Base-by-base conservation (phyloP, 2,329 filamentous ascomycete species). In the Cladosporium cucumerinum region DNA sequence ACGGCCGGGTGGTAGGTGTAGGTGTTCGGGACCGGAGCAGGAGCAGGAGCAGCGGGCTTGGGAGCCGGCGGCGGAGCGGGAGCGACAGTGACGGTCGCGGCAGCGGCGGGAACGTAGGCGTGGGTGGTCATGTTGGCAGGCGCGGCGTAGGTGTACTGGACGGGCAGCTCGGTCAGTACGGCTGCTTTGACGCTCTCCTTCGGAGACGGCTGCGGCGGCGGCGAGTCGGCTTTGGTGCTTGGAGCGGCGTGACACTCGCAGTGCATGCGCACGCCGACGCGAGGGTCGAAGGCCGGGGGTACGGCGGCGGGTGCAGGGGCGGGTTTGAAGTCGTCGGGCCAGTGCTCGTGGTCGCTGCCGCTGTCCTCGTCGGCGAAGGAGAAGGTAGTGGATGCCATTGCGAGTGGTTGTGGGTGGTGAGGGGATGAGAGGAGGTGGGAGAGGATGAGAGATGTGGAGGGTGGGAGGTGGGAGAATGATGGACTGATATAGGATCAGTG, bases 271-370 rank as follows among this genome's bases (percentile, higher is more conserved):
- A 72, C 63, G 48, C 71, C 70, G 60, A 73, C 74, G 70, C 72
- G 68, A 58, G 57, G 63, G 66, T 73, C 69, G 67, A 69, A 73
- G 62, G 72, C 70, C 3, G 63, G 51, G 3, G 68, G 67, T 7
- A 69, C 57, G 36, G 57, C 61, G 51, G 67, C 18, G 49, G 49
- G 49, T 28, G 66, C 16, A 57, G 52, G 26, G 64, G 48, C 28
- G 63, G 61, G 63, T 49, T 67, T 51, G 63, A 65, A 66, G 69
- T 71, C 71, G 52, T 71, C 69, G 3, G 70, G 70, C 73, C 72
- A 75, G 65, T 75, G 73, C 66, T 74, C 70, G 67, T 72, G 70
- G 54, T 72, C 71, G 51, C 69, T 65, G 66, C 69, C 69, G 43
- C 57, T 61, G 59, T 55, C 32, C 14, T 60, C 48, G 28, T 43